A percentile compares a stretch with the other conserved stretches of the same genome.
phyloP scores from a whole-genome alignment of 768 basidiomycete species.

The Lanmaoa rubissima region DNA sequence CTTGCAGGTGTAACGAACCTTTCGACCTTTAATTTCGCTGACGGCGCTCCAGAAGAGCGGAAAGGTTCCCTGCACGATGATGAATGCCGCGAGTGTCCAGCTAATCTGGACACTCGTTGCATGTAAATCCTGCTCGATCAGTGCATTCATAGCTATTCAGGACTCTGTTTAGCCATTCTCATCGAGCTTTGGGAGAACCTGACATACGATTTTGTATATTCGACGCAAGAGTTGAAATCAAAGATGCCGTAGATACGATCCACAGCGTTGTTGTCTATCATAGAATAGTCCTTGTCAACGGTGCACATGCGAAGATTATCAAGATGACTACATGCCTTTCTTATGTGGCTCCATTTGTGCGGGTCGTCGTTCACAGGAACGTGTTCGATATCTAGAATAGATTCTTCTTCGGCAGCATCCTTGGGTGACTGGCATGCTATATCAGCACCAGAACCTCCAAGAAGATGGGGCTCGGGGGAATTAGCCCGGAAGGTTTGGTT shows the following conservation, averaged over 20 bases:
- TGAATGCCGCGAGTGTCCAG: constrained; percentile 68
- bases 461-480: not conserved
- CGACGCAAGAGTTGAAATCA: constrained; percentile 24
- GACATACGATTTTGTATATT: constrained; percentile 32
- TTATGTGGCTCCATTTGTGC: constrained; percentile 51
- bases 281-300: not conserved
- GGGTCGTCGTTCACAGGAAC: constrained; percentile 56
- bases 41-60: constrained; percentile 69
- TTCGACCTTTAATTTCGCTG: constrained; percentile 76
- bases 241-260: constrained; percentile 26
- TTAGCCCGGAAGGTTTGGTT: not conserved
- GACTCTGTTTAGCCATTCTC: not conserved
- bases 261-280: constrained; percentile 26
- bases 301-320: not conserved
- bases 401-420: constrained; percentile 4
- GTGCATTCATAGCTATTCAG: constrained; percentile 54
- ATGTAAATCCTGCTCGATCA: constrained; percentile 58
- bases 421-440: constrained; percentile 1
- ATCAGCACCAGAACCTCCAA: not conserved
- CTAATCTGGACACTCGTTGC: constrained; percentile 64
- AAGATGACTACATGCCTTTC: constrained; percentile 45
- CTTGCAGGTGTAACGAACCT: constrained; percentile 37
- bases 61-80: constrained; percentile 64
- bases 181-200: not conserved
- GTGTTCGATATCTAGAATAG: constrained; percentile 34